A percentile compares a stretch with the other conserved stretches of the same genome.
These are phyloP conservation scores for Candida morakotiae DNA, from an alignment of 805 yeast genomes.

Conservation along the genomic window DNA sequence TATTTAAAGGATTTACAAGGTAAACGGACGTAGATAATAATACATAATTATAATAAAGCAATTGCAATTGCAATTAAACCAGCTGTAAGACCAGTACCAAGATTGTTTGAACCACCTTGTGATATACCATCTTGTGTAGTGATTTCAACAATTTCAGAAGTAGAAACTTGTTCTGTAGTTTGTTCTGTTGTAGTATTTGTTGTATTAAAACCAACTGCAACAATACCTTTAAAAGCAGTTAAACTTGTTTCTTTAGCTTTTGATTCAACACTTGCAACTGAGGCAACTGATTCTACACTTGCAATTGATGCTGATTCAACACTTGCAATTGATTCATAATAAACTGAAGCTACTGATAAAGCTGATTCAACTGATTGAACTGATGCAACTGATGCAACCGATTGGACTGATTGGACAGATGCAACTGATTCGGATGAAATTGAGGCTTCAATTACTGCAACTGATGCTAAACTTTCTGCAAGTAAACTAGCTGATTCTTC, in stretches of 20 bases:
- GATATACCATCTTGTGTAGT: neutral
- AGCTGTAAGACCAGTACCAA: conserved; percentile 10
- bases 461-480: conserved; percentile 14
- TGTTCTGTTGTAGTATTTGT: conserved; percentile 6
- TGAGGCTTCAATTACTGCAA: conserved; percentile 11
- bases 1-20: conserved; percentile 38
- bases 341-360: conserved; percentile 6
- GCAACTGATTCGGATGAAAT: conserved; percentile 11
- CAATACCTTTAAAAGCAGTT: conserved; percentile 10
- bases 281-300: conserved; percentile 9
- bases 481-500: conserved; percentile 36
- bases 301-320: neutral
- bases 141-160: conserved; percentile 1
- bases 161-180: conserved; percentile 4
- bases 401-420: conserved; percentile 11
- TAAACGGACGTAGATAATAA: conserved; percentile 14
- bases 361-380: conserved; percentile 12
- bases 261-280: conserved; percentile 6
- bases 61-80: conserved; percentile 26
- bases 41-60: conserved; percentile 9
- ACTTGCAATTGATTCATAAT: conserved; percentile 2
- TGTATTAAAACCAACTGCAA: conserved; percentile 9
- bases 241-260: conserved; percentile 9
- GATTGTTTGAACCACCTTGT: conserved; percentile 7
- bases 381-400: conserved; percentile 11